Base-by-base conservation (phyloP, 1,139 yeast genomes). In the Kodamaea ohmeri region DNA sequence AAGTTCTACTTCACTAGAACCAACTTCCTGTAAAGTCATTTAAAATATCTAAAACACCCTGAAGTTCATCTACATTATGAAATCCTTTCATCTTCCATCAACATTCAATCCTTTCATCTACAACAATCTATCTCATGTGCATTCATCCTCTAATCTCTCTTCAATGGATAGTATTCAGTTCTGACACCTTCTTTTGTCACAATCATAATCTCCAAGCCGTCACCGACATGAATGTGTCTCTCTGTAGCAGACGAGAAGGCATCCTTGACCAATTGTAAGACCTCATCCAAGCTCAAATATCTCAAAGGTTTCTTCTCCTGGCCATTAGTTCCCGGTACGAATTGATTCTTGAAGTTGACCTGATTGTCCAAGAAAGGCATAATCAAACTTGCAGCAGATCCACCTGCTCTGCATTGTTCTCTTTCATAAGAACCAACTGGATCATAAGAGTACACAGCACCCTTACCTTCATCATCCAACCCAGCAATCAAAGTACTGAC, bases 351-450 rank as follows among this genome's bases (percentile, higher is more conserved):
- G 65, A 87, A 86, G 61, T 87, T 85, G 47, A 94, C 98, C 69
- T 94, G 98, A 63, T 90, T 92, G 62, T 92, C 98, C 56, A 92
- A 77, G 61, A 92, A 92, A 4, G 98, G 98, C 94, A 89, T 90
- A 53, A 92, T 89, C 62, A 92, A 76, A 49, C 92, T 80, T 2
- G 97, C 94, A 24, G 97, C 97, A 6, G 97, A 94, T 32, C 98
- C 98, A 45, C 96, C 97, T 1, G 97, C 97, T 56, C 97, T 79
- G 65, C 97, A 88, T 59, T 89, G 96, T 61, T 90, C 97, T 55
- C 97, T 80, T 66, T 94, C 98, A 60, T 92, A 94, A 1, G 96
- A 87, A 4, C 98, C 98, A 41, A 92, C 96, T 1, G 98, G 98
- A 59, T 92, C 98, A 60, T 88, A 92, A 5, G 97, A 89, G 61